Evolutionary conservation across 2,329 filamentous ascomycete genomes (phyloP), one percentile per base, ranked within the genome.

Genomic region (Colletotrichum endophyticum): DNA sequence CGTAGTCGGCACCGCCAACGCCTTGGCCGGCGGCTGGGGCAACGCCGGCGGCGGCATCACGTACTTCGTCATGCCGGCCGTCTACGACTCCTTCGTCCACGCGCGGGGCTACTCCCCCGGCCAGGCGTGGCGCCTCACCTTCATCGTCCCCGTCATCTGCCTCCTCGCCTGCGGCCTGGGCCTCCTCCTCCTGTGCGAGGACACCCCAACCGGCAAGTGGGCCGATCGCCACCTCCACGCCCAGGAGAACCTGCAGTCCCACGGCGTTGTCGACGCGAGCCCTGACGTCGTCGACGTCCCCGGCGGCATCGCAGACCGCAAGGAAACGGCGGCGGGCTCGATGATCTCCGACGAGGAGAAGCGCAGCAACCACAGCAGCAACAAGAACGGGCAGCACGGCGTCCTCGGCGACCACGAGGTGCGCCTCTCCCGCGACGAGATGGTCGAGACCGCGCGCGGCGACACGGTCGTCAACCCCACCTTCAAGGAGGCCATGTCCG

Each of bases 11-110:
- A 96, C 95, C 8, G 95, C 95, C 77, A 98, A 98, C 82, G 94
- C 95, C 4, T 86, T 98, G 22, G 94, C 95, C 2, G 96, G 93
- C 57, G 96, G 96, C 16, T 94, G 95, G 87, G 96, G 96, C 68
- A 98, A 98, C 80, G 91, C 95, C 30, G 96, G 96, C 75, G 96
- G 96, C 78, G 96, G 96, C 72, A 94, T 98, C 79, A 98, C 96
- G 3, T 98, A 98, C 87, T 98, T 98, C 84, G 91, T 96, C 80
- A 98, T 98, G 95, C 96, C 96, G 3, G 95, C 95, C 7, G 93
- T 98, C 73, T 97, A 94, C 84, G 94, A 98, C 84, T 95, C 94
- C 0, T 88, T 98, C 27, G 90, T 94, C 27, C 81, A 85, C 8
- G 81, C 89, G 1, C 88, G 89, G 66, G 91, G 92, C 8, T 87